Evolutionary conservation across 768 basidiomycete genomes (phyloP).

Genomic region (Dacryopinax primogenitus): DNA sequence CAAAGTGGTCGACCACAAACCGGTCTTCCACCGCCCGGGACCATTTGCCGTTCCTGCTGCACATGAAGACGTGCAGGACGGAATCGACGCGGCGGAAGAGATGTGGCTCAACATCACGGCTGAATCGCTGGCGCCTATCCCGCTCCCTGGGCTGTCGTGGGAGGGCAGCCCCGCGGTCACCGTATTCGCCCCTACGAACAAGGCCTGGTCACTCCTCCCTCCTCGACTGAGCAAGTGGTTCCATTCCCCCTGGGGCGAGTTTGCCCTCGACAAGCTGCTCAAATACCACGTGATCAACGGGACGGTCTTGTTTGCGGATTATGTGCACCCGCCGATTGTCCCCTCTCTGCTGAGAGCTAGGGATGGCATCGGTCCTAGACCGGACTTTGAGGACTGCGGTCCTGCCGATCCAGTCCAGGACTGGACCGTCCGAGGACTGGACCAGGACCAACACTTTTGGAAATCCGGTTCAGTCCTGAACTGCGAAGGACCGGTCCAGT

Average conservation of each 20-base stretch:
- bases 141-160: not conserved
- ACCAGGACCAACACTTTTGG: too few relatives aligned
- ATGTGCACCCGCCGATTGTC: not conserved
- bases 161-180: slow-evolving; percentile 14
- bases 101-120: not conserved
- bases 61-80: slow-evolving; percentile 13
- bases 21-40: not conserved
- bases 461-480: too few relatives aligned
- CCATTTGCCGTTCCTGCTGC: not conserved
- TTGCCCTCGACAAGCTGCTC: slow-evolving; percentile 40
- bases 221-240: slow-evolving; percentile 40
- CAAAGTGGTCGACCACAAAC: not conserved
- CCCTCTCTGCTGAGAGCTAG: not conserved
- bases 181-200: slow-evolving; percentile 27
- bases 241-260: slow-evolving; percentile 47
- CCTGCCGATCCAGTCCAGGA: too few relatives aligned
- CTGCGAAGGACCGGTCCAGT: too few relatives aligned
- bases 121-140: not conserved
- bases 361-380: too few relatives aligned
- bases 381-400: too few relatives aligned
- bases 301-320: not conserved
- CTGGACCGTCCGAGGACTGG: too few relatives aligned
- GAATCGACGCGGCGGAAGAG: slow-evolving; percentile 17
- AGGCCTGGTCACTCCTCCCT: slow-evolving; percentile 34
- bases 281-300: slow-evolving; percentile 40